Evolutionary conservation across 768 basidiomycete species (phyloP).

Genomic region (Agrocybe chaxingu): DNA sequence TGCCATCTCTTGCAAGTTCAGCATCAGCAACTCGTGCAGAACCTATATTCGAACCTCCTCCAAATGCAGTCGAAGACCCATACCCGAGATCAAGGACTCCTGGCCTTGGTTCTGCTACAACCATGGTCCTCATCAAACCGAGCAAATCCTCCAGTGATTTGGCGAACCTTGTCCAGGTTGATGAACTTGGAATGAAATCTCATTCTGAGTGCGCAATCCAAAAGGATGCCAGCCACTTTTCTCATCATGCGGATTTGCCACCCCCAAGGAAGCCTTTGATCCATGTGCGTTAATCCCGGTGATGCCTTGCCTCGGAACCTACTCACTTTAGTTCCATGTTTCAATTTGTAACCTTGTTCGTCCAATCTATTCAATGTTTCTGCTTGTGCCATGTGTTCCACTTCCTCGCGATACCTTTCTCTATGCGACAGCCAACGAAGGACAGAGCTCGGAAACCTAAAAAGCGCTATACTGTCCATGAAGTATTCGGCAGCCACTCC

Average conservation of each 20-base stretch:
- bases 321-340: constrained; percentile 38
- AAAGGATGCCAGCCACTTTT: constrained; percentile 20
- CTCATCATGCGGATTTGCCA: constrained; percentile 31
- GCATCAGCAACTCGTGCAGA: constrained; percentile 13
- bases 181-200: constrained; percentile 47
- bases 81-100: constrained; percentile 28
- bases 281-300: constrained; percentile 86
- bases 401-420: constrained; percentile 18
- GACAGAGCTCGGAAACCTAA: constrained; percentile 67
- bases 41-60: constrained; percentile 13
- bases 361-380: constrained; percentile 23
- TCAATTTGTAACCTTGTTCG: constrained; percentile 21
- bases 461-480: constrained; percentile 26
- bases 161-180: constrained; percentile 39
- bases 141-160: constrained; percentile 49
- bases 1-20: constrained; percentile 33
- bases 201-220: constrained; percentile 11
- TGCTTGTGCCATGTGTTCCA: constrained; percentile 21
- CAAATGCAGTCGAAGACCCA: constrained; percentile 18
- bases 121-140: constrained; percentile 61
- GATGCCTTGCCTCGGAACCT: constrained; percentile 42
- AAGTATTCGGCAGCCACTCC: too few relatives aligned
- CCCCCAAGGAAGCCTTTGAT: constrained; percentile 63
- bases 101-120: constrained; percentile 71
- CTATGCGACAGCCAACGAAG: constrained; percentile 62